Conservation (phyloP, 192 early-diverging fungal species). For the Radiomyces spectabilis region DNA sequence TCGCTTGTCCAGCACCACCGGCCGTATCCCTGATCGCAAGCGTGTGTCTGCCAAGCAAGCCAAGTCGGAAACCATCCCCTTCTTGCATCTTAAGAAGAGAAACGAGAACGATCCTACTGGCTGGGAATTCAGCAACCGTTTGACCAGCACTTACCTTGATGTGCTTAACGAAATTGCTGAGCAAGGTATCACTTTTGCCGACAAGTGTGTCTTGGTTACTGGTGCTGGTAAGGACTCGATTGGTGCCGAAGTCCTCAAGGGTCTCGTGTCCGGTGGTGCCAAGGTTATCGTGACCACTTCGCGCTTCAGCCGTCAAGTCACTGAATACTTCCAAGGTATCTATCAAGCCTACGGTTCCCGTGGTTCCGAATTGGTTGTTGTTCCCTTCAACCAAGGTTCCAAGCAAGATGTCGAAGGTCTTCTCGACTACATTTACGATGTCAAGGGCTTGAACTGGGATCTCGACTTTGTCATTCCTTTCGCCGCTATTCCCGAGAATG, state of each 20-base stretch:
- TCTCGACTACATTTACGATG: constrained; percentile 84
- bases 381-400: constrained; percentile 93
- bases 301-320: constrained; percentile 69
- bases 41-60: constrained; percentile 29
- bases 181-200: constrained; percentile 79
- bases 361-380: constrained; percentile 75
- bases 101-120: constrained; percentile 57
- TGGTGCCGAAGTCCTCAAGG: constrained; percentile 75
- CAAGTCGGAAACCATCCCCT: constrained; percentile 65
- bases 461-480: constrained; percentile 93
- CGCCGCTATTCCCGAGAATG: constrained; percentile 88
- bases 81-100: constrained; percentile 71
- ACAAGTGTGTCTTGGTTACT: constrained; percentile 81
- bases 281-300: constrained; percentile 89
- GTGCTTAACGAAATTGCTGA: constrained; percentile 72
- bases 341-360: constrained; percentile 87
- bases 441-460: constrained; percentile 83
- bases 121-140: constrained; percentile 75
- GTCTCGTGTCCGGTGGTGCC: constrained; percentile 80
- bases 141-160: constrained; percentile 79
- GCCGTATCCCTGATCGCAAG: constrained; percentile 39
- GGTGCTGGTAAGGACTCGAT: constrained; percentile 89
- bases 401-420: constrained; percentile 74
- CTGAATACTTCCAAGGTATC: constrained; percentile 81
- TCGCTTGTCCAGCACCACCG: constrained; percentile 36